Percentiles rank a stretch among this genome's conserved stretches.
Conservation (phyloP, 805 yeast species). For the Kodamaea lidongshanica region DNA sequence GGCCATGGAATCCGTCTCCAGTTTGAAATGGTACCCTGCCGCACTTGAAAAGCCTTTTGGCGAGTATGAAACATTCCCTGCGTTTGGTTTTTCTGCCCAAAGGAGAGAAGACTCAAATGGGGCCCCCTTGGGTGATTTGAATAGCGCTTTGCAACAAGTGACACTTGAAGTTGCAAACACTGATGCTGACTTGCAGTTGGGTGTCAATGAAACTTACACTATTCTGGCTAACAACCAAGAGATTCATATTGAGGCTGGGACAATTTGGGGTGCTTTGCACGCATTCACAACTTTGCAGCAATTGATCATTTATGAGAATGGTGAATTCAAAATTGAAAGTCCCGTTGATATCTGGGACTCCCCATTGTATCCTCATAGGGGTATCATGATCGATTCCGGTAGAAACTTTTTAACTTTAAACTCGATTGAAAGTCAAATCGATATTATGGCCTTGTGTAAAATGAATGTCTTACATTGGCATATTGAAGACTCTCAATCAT, state of each 20-base stretch:
- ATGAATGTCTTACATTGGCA: slow-evolving; percentile 38
- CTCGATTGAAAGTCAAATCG: slow-evolving; percentile 28
- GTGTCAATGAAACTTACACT: slow-evolving; percentile 31
- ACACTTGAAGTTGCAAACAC: slow-evolving; percentile 13
- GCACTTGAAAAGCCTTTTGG: slow-evolving; percentile 21
- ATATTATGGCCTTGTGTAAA: slow-evolving; percentile 30
- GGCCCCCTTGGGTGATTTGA: neutral
- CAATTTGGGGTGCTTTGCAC: slow-evolving; percentile 37
- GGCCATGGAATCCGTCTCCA: slow-evolving; percentile 11
- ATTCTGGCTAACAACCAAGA: slow-evolving; percentile 12
- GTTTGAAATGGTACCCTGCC: slow-evolving; percentile 29
- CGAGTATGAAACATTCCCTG: slow-evolving; percentile 14
- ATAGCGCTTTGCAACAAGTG: slow-evolving; percentile 1
- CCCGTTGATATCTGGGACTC: slow-evolving; percentile 27
- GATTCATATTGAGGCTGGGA: slow-evolving; percentile 21
- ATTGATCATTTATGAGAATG: slow-evolving; percentile 21
- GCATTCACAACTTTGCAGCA: slow-evolving; percentile 36
- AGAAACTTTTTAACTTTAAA: slow-evolving; percentile 26
- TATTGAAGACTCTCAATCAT: slow-evolving; percentile 33
- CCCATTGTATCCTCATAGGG: slow-evolving; percentile 33
- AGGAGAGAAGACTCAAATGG: neutral
- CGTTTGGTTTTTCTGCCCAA: too few species aligned
- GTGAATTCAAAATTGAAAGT: slow-evolving; percentile 22
- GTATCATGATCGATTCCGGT: slow-evolving; percentile 34
- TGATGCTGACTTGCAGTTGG: slow-evolving; percentile 23